Conservation (phyloP, 257 asterid genomes). For the Coffea canephora region DNA sequence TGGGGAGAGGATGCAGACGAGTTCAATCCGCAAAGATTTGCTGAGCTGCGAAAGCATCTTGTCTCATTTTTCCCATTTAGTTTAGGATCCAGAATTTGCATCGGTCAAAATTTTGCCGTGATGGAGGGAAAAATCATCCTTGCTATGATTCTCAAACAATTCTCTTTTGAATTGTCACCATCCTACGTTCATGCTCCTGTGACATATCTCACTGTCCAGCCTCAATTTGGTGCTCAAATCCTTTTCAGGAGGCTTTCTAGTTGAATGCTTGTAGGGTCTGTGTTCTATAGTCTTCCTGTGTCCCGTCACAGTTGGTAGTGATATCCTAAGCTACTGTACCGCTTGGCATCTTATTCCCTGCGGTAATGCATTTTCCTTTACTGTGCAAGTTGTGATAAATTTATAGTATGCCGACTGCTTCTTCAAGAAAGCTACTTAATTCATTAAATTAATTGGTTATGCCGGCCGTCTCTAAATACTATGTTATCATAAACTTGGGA, state of each 20-base stretch:
- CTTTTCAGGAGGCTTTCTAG: slow-evolving; percentile 15
- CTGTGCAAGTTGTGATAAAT: neutral
- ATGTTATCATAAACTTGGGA: neutral
- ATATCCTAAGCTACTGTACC: neutral
- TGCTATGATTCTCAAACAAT: slow-evolving; percentile 30
- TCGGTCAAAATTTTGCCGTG: slow-evolving; percentile 37
- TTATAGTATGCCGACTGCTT: neutral
- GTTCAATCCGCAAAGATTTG: slow-evolving; percentile 38
- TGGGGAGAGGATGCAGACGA: slow-evolving; percentile 45
- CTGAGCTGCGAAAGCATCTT: slow-evolving; percentile 25
- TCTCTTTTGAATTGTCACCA: slow-evolving; percentile 30
- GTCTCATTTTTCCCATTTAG: slow-evolving; percentile 38
- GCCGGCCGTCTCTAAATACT: neutral
- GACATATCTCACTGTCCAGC: slow-evolving; percentile 8
- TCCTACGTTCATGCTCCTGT: slow-evolving; percentile 27
- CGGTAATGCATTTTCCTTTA: neutral
- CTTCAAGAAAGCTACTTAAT: neutral
- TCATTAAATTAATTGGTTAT: neutral
- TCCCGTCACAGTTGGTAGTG: neutral
- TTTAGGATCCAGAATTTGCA: slow-evolving; percentile 38
- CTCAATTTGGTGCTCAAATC: slow-evolving; percentile 14
- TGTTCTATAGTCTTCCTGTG: neutral
- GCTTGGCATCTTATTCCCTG: neutral
- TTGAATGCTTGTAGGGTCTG: neutral
- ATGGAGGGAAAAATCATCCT: slow-evolving; percentile 38